Base-by-base conservation (phyloP, 2,329 filamentous ascomycete genomes). In the Colletotrichum paranaense region DNA sequence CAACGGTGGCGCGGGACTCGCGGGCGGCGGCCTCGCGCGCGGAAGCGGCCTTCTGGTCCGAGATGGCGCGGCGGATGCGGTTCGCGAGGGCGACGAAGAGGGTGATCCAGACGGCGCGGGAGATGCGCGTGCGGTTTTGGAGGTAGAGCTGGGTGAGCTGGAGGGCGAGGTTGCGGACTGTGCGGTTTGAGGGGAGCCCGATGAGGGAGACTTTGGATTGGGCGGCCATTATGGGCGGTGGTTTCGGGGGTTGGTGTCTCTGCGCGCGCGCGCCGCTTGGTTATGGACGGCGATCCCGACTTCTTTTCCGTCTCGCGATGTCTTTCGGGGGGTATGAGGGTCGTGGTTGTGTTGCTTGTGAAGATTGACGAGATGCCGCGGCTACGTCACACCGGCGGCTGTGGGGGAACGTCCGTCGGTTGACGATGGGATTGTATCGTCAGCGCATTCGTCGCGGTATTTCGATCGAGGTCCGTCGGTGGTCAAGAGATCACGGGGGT, bases 1-100 rank as follows among this genome's bases (percentile, higher is more conserved):
- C 91, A 82, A 81, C 60, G 22, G 67, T 62, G 49, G 68, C 88
- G 79, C 82, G 83, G 38, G 84, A 81, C 38, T 82, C 81, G 75
- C 88, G 85, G 77, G 87, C 84, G 76, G 91, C 89, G 6, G 91
- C 90, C 73, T 94, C 92, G 74, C 92, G 90, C 65, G 86, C 86
- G 1, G 93, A 93, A 2, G 95, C 94, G 19, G 94, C 94, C 82
- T 97, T 98, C 82, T 98, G 97, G 82, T 98, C 95, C 72, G 93
- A 92, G 80, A 98, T 93, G 78, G 96, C 95, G 89, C 95, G 92
- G 78, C 95, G 95, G 67, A 98, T 92, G 78, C 97, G 95, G 82
- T 97, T 95, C 74, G 92, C 88, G 74, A 98, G 90, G 60, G 94
- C 92, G 77, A 96, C 85, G 78, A 96, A 91, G 77, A 98, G 89